Base-by-base conservation (phyloP, 495 filamentous ascomycete genomes). In the Aspergillus sparsus region DNA sequence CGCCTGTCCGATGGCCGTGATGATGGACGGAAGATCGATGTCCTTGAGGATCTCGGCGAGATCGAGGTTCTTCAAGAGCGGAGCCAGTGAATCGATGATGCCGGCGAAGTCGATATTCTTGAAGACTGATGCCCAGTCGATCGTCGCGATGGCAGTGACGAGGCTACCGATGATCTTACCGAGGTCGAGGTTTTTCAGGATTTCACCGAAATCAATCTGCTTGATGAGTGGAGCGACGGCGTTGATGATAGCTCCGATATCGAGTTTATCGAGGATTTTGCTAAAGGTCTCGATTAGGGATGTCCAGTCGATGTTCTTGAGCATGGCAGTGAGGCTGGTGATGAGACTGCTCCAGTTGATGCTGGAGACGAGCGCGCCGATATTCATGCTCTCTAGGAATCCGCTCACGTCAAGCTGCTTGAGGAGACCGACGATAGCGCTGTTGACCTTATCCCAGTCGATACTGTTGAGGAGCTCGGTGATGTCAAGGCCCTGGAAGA, bases 111-210 rank as follows among this genome's bases (percentile, higher is more conserved):
- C 42, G 15, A 46, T 46, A 6, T 46, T 46, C 42, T 46, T 18
- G 15, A 46, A 16, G 12, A 46, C 7, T 2, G 42, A 13, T 3
- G 12, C 42, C 42, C 42, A 46, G 15, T 46, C 42, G 42, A 46
- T 12, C 12, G 7, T 16, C 6, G 13, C 3, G 11, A 46, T 2
- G 11, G 42, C 42, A 4, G 13, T 16, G 42, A 16, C 13, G 12
- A 46, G 42, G 3, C 42, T 16, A 4, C 18, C 18, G 42, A 46
- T 46, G 1, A 50, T 3, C 7, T 15, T 5, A 1, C 57, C 37
- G 2, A 59, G 35, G 39, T 59, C 47, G n/a, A 68, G 15, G 41
- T 61, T 68, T 21, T 51, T n/a, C 7, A 41, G 7, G 7, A 46
- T 46, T 4, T 5, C 15, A 1, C 42, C 42, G 15, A 46, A 7